phyloP scores from a whole-genome alignment of 176 grass and related monocot species.

The Typha latifolia region DNA sequence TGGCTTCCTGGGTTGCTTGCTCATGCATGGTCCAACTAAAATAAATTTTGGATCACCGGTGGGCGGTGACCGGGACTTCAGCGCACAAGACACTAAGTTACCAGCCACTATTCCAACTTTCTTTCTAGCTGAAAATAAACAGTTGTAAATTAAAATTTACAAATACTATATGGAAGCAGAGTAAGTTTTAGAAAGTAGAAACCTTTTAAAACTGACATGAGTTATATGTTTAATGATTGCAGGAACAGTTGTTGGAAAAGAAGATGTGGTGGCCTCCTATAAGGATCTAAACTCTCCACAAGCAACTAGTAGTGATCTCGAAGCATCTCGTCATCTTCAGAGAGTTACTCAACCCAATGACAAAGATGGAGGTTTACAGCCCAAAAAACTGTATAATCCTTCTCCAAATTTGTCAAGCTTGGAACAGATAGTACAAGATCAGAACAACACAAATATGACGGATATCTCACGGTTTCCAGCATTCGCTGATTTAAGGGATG shows the following conservation, averaged over 20 bases:
- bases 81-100: not conserved
- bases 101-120: not conserved
- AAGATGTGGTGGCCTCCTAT: conserved; percentile 35
- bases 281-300: conserved; percentile 33
- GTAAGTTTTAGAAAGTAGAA: not conserved
- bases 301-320: conserved; percentile 30
- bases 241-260: conserved; percentile 33
- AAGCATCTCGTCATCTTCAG: conserved; percentile 18
- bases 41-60: not conserved
- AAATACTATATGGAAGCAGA: too few species aligned
- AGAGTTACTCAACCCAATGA: conserved; percentile 8
- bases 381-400: not conserved
- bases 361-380: conserved; percentile 17
- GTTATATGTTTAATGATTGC: conserved; percentile 18
- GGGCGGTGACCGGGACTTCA: not conserved
- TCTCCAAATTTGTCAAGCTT: not conserved
- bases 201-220: not conserved
- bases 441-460: not conserved
- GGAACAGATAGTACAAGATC: conserved; percentile 1
- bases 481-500: conserved; percentile 1
- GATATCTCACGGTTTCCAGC: not conserved
- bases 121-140: not conserved
- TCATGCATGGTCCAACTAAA: too few species aligned
- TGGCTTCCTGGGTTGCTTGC: too few species aligned
- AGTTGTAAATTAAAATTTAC: too few species aligned